phyloP scores from a whole-genome alignment of 176 grass and related monocot genomes.

The Triticum dicoccoides region DNA sequence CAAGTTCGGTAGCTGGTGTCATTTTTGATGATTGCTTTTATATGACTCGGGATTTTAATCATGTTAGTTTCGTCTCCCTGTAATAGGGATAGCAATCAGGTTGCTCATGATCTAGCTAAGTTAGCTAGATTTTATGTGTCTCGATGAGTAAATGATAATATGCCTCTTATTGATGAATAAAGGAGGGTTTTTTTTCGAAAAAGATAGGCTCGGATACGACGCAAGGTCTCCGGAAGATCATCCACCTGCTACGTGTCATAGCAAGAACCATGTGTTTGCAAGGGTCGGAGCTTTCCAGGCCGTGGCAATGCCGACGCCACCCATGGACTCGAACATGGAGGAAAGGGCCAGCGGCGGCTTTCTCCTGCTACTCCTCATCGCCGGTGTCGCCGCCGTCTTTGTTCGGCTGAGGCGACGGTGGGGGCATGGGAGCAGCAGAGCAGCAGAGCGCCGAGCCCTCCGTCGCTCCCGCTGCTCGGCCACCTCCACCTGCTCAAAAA shows the following conservation, averaged over 20 bases:
- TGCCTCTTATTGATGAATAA: too few species aligned
- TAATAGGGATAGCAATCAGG: too few species aligned
- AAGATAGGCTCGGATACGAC: too few species aligned
- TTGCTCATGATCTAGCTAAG: too few species aligned
- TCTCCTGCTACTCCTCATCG: background rate
- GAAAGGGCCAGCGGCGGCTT: background rate
- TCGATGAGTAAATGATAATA: too few species aligned
- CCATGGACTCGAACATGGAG: background rate
- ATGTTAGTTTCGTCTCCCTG: too few species aligned
- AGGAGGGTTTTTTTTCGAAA: too few species aligned
- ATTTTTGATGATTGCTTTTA: too few species aligned
- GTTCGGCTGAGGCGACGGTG: background rate
- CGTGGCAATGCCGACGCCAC: background rate
- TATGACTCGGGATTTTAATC: too few species aligned
- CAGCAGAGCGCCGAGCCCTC: slow-evolving; percentile 27
- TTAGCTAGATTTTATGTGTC: too few species aligned
- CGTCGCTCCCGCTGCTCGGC: slow-evolving; percentile 52
- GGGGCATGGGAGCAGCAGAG: background rate
- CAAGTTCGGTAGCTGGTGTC: too few species aligned
- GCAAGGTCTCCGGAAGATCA: background rate
- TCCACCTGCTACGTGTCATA: background rate
- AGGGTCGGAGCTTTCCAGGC: background rate
- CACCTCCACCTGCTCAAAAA: slow-evolving; percentile 66
- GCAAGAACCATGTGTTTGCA: background rate
- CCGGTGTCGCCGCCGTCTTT: background rate